Evolutionary conservation across 306 rosid species (phyloP), one percentile per base, ranked within the genome.

Genomic region (Luffa acutangula): DNA sequence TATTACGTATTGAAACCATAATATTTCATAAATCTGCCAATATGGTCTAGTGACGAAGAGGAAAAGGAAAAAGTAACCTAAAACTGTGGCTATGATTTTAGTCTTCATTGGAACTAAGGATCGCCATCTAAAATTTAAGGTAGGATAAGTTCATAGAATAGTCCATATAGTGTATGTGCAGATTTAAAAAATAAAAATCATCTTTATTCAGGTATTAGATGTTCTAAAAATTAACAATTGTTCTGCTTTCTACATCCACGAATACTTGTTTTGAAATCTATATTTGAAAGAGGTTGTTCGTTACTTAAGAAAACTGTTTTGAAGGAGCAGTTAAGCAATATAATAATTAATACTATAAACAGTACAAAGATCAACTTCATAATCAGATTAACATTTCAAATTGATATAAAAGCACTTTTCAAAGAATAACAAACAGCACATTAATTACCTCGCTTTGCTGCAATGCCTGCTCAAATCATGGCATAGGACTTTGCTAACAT

Each of bases 391-490:
- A 71, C 57, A 71, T 21, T 71, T 46, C 57, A 71, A 71, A 13
- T 45, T 71, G 39, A 49, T 15, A 31, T 48, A 33, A 73, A 73
- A 48, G 6, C 63, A 78, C 75, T 67, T 45, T 53, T 54, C 39
- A 14, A 34, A 77, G 17, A 18, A 8, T 33, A 25, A 15, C 67
- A 82, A 79, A 67, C 76, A 54, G 43, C 15, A 85, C 42, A 14
- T 14, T 37, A 75, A 73, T 70, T 88, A 93, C 97, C 94, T 88
- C 9, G 81, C 82, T 80, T 78, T 89, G 86, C 88, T 84, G 88
- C 97, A 96, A 83, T 96, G 99, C 81, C 86, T 81, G 87, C 97
- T 93, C 85, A 95, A 85, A 89, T 91, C 93, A 85, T 91, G 87
- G 81, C 99, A 95, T 78, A 95, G 91, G 86, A 91, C 93, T 85